Evolutionary conservation across 345 rosid species (phyloP), one percentile per base, ranked within the genome.

Genomic region (Bretschneidera sinensis): DNA sequence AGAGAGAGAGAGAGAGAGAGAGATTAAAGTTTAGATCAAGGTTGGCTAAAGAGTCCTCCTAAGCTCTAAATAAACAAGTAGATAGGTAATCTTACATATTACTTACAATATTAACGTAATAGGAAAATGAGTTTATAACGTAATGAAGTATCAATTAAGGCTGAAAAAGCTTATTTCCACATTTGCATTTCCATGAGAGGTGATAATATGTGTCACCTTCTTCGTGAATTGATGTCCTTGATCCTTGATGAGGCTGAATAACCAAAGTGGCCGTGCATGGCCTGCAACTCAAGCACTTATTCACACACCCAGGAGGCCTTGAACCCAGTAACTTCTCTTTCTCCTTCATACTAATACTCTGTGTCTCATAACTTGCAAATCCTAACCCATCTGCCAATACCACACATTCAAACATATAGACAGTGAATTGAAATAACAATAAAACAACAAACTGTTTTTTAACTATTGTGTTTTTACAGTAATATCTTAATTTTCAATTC

Each of bases 131-230:
- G n/a, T n/a, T n/a, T n/a, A n/a, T n/a, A n/a, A n/a, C n/a, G n/a
- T n/a, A n/a, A n/a, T n/a, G n/a, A n/a, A n/a, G n/a, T 11, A 21
- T 1, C 14, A 14, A n/a, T 72, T 33, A 72, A 49, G 83, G 80
- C 17, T 72, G 66, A 54, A 67, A 79, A 28, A 79, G 67, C 60
- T 67, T 79, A 28, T 67, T 55, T 5, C 81, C 79, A 54, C 79
- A 80, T 69, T 69, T 80, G 63, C 81, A 79, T 59, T 79, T 79
- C 84, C 84, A 79, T 9, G 72, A 54, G 45, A 74, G 77, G 35
- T 67, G 79, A 63, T 76, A 79, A 55, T 76, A 76, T 34, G 62
- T 55, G 7, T 22, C 73, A 28, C n/a, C 70, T 55, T 58, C 55
- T 23, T 53, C 51, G 15, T 20, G 48, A 54, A 3, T 25, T 11